Base-by-base conservation (phyloP, 1,284 basidiomycete genomes). In the Erythrobasidium hasegawianum region DNA sequence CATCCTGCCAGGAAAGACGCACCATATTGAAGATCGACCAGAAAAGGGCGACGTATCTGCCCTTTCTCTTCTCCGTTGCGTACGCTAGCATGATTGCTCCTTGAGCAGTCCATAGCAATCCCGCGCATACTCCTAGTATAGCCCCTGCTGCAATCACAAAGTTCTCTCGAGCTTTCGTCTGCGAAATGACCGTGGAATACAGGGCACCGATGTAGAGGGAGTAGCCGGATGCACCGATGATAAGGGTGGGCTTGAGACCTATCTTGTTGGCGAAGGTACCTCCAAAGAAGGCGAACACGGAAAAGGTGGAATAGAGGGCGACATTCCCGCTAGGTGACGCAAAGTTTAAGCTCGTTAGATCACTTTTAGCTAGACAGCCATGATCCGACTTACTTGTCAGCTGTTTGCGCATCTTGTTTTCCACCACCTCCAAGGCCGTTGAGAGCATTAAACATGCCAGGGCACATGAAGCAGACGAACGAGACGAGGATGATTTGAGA, bases 71-170 rank as follows among this genome's bases (percentile, higher is more conserved):
- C 86, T 43, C 80, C 1, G 76, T 89, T 0, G 88, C 86, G 76
- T 91, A 93, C 0, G 87, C 82, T 73, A 93, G 80, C 86, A 91
- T 91, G 69, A 91, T 79, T 4, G 85, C 85, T 18, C 89, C 89
- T 74, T 92, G 90, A 0, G 87, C 87, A 0, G 87, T 86, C 89
- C 89, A 90, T n/a, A 93, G 80, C 26, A 92, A 76, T 53, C 87
- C 88, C 13, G 91, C 90, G 73, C 88, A 90, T 58, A 90, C 73
- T 52, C 90, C 90, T 16, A 93, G 85, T 66, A 92, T 79, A 29
- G 88, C 88, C 38, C 90, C 90, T 0, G 88, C 82, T 29, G 81
- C 83, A 70, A 92, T 86, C 59, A 88, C 86, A 72, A 89, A 90
- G 26, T 53, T 54, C 33, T 68, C 60, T 62, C 57, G 39, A 29